phyloP scores from a whole-genome alignment of 176 grass and related monocot species.

The Chloris gayana region DNA sequence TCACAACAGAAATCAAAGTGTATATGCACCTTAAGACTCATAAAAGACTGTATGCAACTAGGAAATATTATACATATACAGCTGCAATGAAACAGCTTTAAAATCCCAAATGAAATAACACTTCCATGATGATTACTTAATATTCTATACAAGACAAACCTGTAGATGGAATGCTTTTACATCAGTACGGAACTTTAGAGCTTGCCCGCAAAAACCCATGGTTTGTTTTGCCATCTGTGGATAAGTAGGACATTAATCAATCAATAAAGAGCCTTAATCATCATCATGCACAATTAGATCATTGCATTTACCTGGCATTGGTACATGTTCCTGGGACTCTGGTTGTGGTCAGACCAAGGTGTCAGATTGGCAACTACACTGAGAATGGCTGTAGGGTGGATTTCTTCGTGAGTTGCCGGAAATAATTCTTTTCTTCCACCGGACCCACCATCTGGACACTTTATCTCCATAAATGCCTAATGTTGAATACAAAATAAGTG shows the following conservation, averaged over 20 bases:
- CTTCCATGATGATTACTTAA: conserved; percentile 17
- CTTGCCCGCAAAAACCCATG: conserved; percentile 94
- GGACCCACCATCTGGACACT: conserved; percentile 84
- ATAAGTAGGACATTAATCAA: conserved; percentile 31
- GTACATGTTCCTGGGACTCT: conserved; percentile 98
- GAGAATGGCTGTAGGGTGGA: conserved; percentile 91
- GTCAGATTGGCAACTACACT: conserved; percentile 97
- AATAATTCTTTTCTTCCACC: conserved; percentile 75
- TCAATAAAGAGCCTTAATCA: not conserved
- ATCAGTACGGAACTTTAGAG: conserved; percentile 82
- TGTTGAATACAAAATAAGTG: conserved; percentile 26
- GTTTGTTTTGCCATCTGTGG: conserved; percentile 96
- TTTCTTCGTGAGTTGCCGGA: conserved; percentile 94
- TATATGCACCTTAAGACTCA: not conserved
- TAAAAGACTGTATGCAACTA: not conserved
- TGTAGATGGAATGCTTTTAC: conserved; percentile 91
- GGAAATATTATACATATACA: conserved; percentile 31
- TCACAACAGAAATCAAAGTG: not conserved
- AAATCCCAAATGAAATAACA: conserved; percentile 15
- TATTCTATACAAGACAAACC: conserved; percentile 56
- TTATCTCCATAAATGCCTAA: conserved; percentile 99
- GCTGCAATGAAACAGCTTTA: not conserved
- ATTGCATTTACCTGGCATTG: conserved; percentile 82
- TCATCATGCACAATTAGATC: conserved; percentile 24
- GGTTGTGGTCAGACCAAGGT: conserved; percentile 98